Percentiles rank a stretch among this genome's conserved stretches.
Evolutionary conservation across 805 yeast species (phyloP).

Genomic region (Cyberlindnera petersonii): DNA sequence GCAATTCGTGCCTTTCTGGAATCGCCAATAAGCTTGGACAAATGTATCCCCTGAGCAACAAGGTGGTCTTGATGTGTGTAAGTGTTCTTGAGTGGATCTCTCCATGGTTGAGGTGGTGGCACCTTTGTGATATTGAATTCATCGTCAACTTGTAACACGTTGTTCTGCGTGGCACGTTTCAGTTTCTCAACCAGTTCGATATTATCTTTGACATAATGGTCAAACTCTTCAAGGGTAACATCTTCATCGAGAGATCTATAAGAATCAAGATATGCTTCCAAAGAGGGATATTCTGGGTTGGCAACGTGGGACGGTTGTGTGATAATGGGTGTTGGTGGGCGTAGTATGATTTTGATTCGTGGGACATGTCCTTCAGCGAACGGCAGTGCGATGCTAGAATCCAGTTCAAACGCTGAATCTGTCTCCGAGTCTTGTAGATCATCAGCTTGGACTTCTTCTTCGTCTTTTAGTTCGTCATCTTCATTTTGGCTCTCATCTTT

Average conservation of each 20-base stretch:
- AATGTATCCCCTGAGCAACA: constrained; percentile 66
- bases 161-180: constrained; percentile 42
- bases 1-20: constrained; percentile 59
- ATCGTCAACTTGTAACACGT: constrained; percentile 42
- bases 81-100: constrained; percentile 43
- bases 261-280: constrained; percentile 48
- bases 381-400: constrained; percentile 3
- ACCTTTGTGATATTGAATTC: constrained; percentile 36
- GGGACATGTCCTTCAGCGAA: constrained; percentile 18
- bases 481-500: constrained; percentile 4
- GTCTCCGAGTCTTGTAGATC: constrained; percentile 2
- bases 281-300: constrained; percentile 38
- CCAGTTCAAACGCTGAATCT: constrained; percentile 7
- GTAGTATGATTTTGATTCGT: constrained; percentile 28
- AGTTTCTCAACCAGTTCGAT: constrained; percentile 38
- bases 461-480: constrained; percentile 22
- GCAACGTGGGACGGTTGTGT: constrained; percentile 60
- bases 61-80: constrained; percentile 70
- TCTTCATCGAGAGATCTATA: constrained; percentile 62
- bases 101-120: constrained; percentile 40
- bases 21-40: constrained; percentile 68
- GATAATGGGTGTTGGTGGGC: constrained; percentile 43
- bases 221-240: constrained; percentile 55
- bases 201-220: constrained; percentile 53
- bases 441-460: background rate